These are phyloP conservation scores for Mycena crocata DNA, from an alignment of 768 basidiomycete species.

Conservation along the genomic window DNA sequence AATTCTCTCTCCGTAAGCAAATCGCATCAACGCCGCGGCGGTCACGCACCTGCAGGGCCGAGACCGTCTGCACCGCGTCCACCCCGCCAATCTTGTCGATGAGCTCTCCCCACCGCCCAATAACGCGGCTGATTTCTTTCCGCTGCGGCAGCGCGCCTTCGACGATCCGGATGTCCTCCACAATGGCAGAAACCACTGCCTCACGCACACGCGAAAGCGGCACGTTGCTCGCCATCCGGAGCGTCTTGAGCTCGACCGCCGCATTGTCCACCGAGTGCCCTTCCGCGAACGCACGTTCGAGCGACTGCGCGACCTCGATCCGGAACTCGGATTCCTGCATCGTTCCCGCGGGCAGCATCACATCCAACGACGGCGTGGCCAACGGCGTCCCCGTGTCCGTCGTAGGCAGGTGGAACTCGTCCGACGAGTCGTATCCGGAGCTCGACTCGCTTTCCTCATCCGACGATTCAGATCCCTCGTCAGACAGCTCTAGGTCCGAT, in stretches of 20 bases:
- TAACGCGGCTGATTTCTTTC: conserved; percentile 69
- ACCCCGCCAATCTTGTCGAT: conserved; percentile 86
- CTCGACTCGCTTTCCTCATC: conserved; percentile 55
- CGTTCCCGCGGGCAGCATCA: conserved; percentile 41
- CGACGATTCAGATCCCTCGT: conserved; percentile 68
- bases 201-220: conserved; percentile 86
- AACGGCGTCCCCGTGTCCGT: neutral
- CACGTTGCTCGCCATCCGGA: conserved; percentile 97
- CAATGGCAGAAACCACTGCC: conserved; percentile 88
- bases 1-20: neutral
- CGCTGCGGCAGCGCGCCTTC: conserved; percentile 69
- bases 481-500: conserved; percentile 72
- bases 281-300: conserved; percentile 93
- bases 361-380: conserved; percentile 7
- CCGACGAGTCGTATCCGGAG: conserved; percentile 18
- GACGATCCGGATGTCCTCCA: conserved; percentile 75
- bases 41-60: conserved; percentile 75
- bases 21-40: neutral
- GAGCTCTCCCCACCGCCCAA: conserved; percentile 85
- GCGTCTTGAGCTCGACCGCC: conserved; percentile 92
- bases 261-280: conserved; percentile 94
- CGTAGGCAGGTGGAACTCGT: neutral
- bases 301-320: conserved; percentile 81
- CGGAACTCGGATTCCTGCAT: conserved; percentile 77
- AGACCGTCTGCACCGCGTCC: conserved; percentile 84